These are phyloP conservation scores for Paramecium sexaurelia DNA, from an alignment of 73 alveolate species.

Conservation along the genomic window DNA sequence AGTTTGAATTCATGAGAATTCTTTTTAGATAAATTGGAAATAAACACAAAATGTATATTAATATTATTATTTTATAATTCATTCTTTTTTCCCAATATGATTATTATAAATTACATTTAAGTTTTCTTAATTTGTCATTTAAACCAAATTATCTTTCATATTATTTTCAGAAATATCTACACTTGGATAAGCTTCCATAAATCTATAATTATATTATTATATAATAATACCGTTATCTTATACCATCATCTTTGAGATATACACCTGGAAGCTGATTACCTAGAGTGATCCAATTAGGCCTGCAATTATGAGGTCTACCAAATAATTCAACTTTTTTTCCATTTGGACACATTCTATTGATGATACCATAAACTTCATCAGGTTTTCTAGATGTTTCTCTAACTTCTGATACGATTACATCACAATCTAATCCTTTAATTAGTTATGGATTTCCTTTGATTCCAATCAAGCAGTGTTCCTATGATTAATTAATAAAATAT, in stretches of 20 bases:
- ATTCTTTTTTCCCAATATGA: constrained; percentile 60
- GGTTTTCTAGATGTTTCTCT: constrained; percentile 98
- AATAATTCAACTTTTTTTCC: constrained; percentile 95
- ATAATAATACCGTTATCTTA: not conserved
- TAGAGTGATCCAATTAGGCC: constrained; percentile 89
- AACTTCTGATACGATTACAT: constrained; percentile 95
- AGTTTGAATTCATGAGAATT: not conserved
- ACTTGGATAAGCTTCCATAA: constrained; percentile 83
- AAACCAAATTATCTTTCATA: constrained; percentile 48
- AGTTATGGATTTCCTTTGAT: constrained; percentile 84
- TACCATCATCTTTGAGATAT: constrained; percentile 82
- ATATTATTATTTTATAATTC: not conserved
- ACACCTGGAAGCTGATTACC: constrained; percentile 92
- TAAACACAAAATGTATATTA: not conserved
- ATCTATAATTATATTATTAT: constrained; percentile 65
- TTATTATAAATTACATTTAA: constrained; percentile 57
- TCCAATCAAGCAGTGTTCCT: constrained; percentile 93
- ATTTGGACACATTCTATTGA: constrained; percentile 92
- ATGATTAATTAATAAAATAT: not conserved
- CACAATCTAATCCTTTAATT: constrained; percentile 86
- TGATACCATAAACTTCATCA: constrained; percentile 95
- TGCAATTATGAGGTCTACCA: constrained; percentile 94
- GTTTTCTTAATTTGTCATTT: constrained; percentile 61
- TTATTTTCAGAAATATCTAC: constrained; percentile 55
- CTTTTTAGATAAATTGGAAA: not conserved